Evolutionary conservation across 371 early-diverging fungal species (phyloP).

Genomic region (Entomophthora muscae): DNA sequence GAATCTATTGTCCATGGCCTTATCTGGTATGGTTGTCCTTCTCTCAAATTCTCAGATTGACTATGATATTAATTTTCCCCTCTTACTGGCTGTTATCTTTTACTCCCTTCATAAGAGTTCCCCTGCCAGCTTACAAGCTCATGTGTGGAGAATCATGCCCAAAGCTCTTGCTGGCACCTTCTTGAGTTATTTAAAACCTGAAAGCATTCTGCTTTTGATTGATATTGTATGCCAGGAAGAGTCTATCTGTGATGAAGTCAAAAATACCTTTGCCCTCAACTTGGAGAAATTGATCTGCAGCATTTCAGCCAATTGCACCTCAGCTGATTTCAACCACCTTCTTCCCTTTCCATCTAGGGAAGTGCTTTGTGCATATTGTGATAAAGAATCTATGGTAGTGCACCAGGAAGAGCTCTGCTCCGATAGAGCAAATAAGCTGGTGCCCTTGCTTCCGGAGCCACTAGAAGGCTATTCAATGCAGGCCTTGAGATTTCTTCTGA

Average conservation of each 20-base stretch:
- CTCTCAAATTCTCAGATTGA: not conserved
- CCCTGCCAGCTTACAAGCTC: not conserved
- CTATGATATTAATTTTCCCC: not conserved
- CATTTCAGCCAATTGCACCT: not conserved
- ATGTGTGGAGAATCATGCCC: not conserved
- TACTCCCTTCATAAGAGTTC: not conserved
- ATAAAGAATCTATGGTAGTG: not conserved
- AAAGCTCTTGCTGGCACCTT: not conserved
- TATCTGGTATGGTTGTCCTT: not conserved
- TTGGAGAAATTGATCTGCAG: not conserved
- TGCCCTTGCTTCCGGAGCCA: not conserved
- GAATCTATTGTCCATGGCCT: not conserved
- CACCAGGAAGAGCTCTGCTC: not conserved
- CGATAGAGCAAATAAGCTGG: not conserved
- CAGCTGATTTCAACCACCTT: not conserved
- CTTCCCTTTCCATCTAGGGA: not conserved
- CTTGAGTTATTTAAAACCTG: not conserved
- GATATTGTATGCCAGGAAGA: not conserved
- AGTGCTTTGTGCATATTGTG: not conserved
- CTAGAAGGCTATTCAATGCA: not conserved
- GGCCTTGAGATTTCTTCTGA: not conserved
- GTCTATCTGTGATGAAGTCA: not conserved
- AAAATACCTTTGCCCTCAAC: not conserved
- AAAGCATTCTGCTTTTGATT: not conserved
- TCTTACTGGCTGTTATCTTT: not conserved